A percentile compares a stretch with the other conserved stretches of the same genome.
Conservation (phyloP, 495 filamentous ascomycete genomes). For the Jackrogersella multiformis region DNA sequence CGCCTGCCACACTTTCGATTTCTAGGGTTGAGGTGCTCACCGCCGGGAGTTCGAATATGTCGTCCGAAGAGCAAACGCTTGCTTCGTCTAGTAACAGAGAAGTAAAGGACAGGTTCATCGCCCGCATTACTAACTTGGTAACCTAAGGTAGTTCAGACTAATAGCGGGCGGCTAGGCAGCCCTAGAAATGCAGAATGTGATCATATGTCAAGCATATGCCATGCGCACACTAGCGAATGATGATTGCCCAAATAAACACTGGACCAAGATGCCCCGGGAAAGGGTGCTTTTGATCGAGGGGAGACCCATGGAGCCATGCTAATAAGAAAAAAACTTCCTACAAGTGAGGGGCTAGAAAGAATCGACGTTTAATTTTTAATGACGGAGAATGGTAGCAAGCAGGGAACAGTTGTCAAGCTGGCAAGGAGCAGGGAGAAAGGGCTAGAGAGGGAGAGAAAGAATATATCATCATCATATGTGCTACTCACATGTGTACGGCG, state of each 20-base stretch:
- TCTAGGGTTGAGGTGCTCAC: slow-evolving; percentile 19
- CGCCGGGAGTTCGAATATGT: slow-evolving; percentile 25
- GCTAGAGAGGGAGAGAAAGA: neutral
- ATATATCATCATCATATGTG: slow-evolving; percentile 8
- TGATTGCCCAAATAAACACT: slow-evolving; percentile 19
- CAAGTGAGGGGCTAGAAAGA: neutral
- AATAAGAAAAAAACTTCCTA: slow-evolving; percentile 6
- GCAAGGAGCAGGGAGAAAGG: neutral
- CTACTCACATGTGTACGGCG: slow-evolving; percentile 2
- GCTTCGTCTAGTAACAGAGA: slow-evolving; percentile 8
- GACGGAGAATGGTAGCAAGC: too few relatives aligned
- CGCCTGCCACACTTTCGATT: neutral
- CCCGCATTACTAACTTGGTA: neutral
- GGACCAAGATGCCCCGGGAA: slow-evolving; percentile 10
- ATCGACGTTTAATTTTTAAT: too few relatives aligned
- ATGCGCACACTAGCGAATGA: slow-evolving; percentile 21
- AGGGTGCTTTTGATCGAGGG: slow-evolving; percentile 20
- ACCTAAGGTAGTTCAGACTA: slow-evolving; percentile 1
- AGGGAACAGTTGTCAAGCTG: too few relatives aligned
- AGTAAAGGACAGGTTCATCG: neutral
- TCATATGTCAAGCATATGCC: slow-evolving; percentile 28
- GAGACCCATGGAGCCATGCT: slow-evolving; percentile 27
- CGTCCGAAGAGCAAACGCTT: slow-evolving; percentile 4
- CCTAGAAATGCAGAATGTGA: slow-evolving; percentile 14
- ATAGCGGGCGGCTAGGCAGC: slow-evolving; percentile 8